These are phyloP conservation scores for Macrolepiota fuliginosa DNA, from an alignment of 768 basidiomycete genomes.

Conservation along the genomic window DNA sequence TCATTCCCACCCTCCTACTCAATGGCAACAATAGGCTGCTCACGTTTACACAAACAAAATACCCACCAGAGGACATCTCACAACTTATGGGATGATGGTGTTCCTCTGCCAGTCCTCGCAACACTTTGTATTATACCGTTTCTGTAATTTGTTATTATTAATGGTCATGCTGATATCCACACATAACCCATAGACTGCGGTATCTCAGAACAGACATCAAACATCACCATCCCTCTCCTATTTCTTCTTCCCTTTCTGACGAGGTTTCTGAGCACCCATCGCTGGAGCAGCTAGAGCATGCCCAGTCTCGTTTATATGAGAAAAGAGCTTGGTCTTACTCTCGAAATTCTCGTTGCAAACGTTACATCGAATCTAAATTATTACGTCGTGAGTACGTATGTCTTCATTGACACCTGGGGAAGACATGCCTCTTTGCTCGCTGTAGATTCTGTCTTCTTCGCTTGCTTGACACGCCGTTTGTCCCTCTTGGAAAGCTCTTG, in stretches of 20 bases:
- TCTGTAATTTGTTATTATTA: conserved; percentile 1
- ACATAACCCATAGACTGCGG: background rate
- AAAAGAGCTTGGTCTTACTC: conserved; percentile 73
- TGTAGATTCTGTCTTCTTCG: conserved; percentile 55
- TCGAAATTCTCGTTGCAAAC: conserved; percentile 61
- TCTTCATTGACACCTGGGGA: background rate
- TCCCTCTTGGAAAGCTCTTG: conserved; percentile 66
- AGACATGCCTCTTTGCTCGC: conserved; percentile 21
- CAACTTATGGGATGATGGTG: conserved; percentile 82
- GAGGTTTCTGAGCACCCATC: conserved; percentile 23
- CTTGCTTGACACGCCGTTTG: conserved; percentile 74
- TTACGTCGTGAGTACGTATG: background rate
- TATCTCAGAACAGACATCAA: background rate
- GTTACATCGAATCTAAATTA: conserved; percentile 53
- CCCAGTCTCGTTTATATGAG: conserved; percentile 66
- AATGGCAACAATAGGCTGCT: conserved; percentile 56
- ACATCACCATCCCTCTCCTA: conserved; percentile 6
- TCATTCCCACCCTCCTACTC: background rate
- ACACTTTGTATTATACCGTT: background rate
- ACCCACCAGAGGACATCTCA: conserved; percentile 89
- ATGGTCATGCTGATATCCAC: background rate
- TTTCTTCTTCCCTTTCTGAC: conserved; percentile 37
- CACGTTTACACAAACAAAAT: conserved; percentile 95
- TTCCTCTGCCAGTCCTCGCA: background rate
- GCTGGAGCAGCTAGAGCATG: conserved; percentile 56